Evolutionary conservation across 768 basidiomycete genomes (phyloP).

Genomic region (Psilocybe cyanescens): DNA sequence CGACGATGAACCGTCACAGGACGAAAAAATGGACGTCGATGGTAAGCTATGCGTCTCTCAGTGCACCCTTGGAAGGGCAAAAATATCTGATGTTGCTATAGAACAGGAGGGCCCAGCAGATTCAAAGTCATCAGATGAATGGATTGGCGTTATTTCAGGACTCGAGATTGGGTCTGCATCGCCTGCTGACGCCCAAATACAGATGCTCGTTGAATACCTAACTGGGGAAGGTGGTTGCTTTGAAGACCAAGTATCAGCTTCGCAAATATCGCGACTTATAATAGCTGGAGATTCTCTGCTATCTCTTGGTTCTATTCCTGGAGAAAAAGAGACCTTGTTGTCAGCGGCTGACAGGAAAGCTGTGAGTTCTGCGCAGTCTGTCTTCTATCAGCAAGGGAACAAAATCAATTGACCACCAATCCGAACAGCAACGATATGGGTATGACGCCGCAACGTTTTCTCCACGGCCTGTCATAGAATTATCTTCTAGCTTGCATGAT

Average conservation of each 20-base stretch:
- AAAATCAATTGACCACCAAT: conserved; percentile 9
- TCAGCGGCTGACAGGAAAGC: conserved; percentile 54
- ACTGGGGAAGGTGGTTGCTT: conserved; percentile 79
- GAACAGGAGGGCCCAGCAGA: conserved; percentile 7
- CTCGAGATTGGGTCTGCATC: conserved; percentile 73
- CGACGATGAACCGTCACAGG: conserved; percentile 30
- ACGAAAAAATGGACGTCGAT: conserved; percentile 71
- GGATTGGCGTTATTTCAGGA: conserved; percentile 88
- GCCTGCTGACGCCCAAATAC: conserved; percentile 70
- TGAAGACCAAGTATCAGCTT: conserved; percentile 64
- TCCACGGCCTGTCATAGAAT: conserved; percentile 70
- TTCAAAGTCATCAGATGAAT: conserved; percentile 54
- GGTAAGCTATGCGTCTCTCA: conserved; percentile 39
- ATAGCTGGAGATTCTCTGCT: conserved; percentile 90
- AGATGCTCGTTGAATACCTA: conserved; percentile 91
- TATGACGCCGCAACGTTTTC: conserved; percentile 72
- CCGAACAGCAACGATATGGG: conserved; percentile 61
- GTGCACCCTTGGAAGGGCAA: background rate
- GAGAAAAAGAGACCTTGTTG: conserved; percentile 29
- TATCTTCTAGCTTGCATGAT: conserved; percentile 75
- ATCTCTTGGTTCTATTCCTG: conserved; percentile 39
- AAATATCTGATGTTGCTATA: background rate
- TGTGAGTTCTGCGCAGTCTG: conserved; percentile 40
- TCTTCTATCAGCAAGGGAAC: background rate
- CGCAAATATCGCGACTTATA: conserved; percentile 82